Evolutionary conservation across 148 eudicot genomes (phyloP).

Genomic region (Vaccinium corymbosum): DNA sequence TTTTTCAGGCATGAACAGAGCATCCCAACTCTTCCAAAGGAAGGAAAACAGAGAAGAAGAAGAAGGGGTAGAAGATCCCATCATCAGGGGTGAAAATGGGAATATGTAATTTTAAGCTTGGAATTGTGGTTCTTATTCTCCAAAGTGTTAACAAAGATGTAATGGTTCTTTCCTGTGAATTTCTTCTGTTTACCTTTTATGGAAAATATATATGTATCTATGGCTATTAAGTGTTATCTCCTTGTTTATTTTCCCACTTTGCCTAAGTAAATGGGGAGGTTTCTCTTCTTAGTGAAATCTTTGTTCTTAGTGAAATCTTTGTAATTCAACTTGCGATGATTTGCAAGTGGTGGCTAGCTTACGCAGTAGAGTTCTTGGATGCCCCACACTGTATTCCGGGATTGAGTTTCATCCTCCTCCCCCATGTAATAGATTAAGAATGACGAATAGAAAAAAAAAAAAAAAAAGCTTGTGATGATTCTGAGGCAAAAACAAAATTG

Average conservation of each 20-base stretch:
- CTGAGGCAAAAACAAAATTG: too few relatives aligned
- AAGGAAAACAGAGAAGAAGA: neutral
- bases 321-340: neutral
- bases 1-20: slow-evolving; percentile 40
- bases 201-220: neutral
- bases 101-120: neutral
- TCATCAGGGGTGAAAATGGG: neutral
- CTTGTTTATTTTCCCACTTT: neutral
- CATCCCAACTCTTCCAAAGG: slow-evolving; percentile 22
- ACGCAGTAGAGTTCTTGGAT: too few relatives aligned
- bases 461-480: too few relatives aligned
- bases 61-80: neutral
- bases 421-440: too few relatives aligned
- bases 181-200: neutral
- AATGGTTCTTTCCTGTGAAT: neutral
- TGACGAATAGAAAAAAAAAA: too few relatives aligned
- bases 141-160: neutral
- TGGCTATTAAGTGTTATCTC: neutral
- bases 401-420: too few relatives aligned
- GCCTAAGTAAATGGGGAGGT: neutral
- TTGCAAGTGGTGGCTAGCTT: too few relatives aligned
- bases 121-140: neutral
- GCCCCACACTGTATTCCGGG: too few relatives aligned
- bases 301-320: neutral
- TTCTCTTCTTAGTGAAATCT: neutral